Base-by-base conservation (phyloP, 1,139 yeast genomes). In the Zygoascus sp. region DNA sequence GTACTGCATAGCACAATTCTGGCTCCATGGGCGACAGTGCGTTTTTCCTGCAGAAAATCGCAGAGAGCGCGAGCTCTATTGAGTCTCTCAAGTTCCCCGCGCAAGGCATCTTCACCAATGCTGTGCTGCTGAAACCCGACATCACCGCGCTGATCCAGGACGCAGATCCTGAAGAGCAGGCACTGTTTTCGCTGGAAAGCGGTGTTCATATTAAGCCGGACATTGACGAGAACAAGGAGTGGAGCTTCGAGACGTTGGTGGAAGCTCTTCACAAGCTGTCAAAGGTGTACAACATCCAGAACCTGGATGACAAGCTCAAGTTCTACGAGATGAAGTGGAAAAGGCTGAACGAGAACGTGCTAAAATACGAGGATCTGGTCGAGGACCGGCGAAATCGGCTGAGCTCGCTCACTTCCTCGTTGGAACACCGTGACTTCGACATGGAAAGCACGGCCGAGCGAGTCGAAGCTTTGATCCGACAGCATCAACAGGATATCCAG, bases 51-150 rank as follows among this genome's bases (percentile, higher is more conserved):
- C 49, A 52, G 13, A 55, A 55, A 41, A 51, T 62, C 13, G 52
- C 50, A 6, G 61, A 59, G 30, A 45, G 58, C 23, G 58, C 67
- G 0, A 57, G 60, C 48, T 68, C 65, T 6, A 63, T 60, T 34
- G 59, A 58, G 37, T 60, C 69, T 2, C 67, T 73, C 8, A 63
- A 74, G 46, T 80, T 80, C 58, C 61, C 70, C 2, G 68, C 73
- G 0, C 76, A 84, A 0, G 85, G 86, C 1, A 73, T 79, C 30
- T 83, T 82, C 63, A 79, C 87, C 34, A 81, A 81, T 57, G 80
- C 89, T 5, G 67, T 81, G 17, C 70, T 79, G 9, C 65, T 70
- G 28, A 67, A 74, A 30, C 82, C 82, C 1, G 75, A 75, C 32
- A 79, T 81, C 49, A 79, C 83, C 5, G 65, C 72, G n/a, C 65